Percentiles rank a stretch among this genome's conserved stretches.
These are phyloP conservation scores for Microsporum canis DNA, from an alignment of 2,329 filamentous ascomycete genomes.

Conservation along the genomic window DNA sequence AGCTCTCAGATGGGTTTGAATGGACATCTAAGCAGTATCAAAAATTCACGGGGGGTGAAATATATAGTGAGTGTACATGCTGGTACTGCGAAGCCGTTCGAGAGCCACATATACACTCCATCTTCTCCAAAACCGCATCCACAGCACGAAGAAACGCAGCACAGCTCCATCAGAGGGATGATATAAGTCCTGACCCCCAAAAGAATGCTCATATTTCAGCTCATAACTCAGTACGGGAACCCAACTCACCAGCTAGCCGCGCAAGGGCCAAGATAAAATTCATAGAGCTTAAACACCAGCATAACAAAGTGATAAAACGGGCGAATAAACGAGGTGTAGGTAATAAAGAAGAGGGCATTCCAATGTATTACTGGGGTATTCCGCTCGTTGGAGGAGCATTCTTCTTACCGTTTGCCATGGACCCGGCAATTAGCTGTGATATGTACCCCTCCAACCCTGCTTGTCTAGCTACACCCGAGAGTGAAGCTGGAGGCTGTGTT, in stretches of 20 bases:
- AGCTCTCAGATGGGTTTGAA: constrained; percentile 54
- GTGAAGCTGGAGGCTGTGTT: constrained; percentile 36
- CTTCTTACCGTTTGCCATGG: constrained; percentile 39
- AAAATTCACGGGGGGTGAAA: constrained; percentile 47
- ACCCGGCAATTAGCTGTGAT: constrained; percentile 31
- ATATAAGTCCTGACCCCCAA: constrained; percentile 39
- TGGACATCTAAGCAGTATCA: constrained; percentile 64
- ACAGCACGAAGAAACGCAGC: constrained; percentile 43
- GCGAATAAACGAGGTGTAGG: neutral
- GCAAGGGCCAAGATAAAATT: constrained; percentile 14
- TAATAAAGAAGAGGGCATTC: neutral
- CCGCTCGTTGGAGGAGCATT: constrained; percentile 34
- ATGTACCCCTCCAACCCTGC: constrained; percentile 37
- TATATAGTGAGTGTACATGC: constrained; percentile 68
- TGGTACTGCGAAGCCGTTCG: constrained; percentile 73
- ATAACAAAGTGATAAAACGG: neutral
- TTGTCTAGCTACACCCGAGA: constrained; percentile 30
- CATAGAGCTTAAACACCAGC: constrained; percentile 6
- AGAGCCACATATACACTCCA: constrained; percentile 41
- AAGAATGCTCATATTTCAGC: constrained; percentile 60
- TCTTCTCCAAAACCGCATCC: constrained; percentile 37
- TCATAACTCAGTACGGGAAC: constrained; percentile 52
- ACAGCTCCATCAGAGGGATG: constrained; percentile 29
- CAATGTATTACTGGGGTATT: constrained; percentile 33
- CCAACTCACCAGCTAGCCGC: neutral